These are phyloP conservation scores for Mycena maculata DNA, from an alignment of 768 basidiomycete genomes.

Conservation along the genomic window DNA sequence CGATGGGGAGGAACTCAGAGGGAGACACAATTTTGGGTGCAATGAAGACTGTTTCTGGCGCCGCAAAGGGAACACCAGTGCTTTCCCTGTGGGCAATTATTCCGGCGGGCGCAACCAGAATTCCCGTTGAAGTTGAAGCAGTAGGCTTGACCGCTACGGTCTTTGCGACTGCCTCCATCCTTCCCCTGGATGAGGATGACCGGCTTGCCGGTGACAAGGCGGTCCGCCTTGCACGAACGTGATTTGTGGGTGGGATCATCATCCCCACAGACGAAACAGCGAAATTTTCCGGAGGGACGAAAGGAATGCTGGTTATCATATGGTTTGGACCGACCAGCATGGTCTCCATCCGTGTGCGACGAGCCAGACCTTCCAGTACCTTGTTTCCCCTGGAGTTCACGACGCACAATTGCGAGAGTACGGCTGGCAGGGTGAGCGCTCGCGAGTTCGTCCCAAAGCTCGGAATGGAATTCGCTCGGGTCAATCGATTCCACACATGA, in stretches of 20 bases:
- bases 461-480: slow-evolving; percentile 7
- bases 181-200: slow-evolving; percentile 22
- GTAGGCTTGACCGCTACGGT: slow-evolving; percentile 20
- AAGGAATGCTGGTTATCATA: background rate
- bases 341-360: too few relatives aligned
- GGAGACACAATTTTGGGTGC: too few relatives aligned
- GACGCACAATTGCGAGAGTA: background rate
- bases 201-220: slow-evolving; percentile 22
- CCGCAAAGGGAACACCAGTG: slow-evolving; percentile 39
- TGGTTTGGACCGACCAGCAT: background rate
- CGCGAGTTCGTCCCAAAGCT: slow-evolving; percentile 30
- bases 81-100: background rate
- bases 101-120: slow-evolving; percentile 4
- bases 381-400: too few relatives aligned
- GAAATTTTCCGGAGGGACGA: background rate
- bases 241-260: background rate
- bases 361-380: too few relatives aligned
- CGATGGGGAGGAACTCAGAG: slow-evolving; percentile 35
- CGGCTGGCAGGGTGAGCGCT: background rate
- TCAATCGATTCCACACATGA: slow-evolving; percentile 16
- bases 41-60: background rate
- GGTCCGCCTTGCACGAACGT: background rate
- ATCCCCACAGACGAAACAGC: background rate
- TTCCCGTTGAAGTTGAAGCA: slow-evolving; percentile 35
- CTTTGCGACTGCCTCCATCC: too few relatives aligned